phyloP scores from a whole-genome alignment of 768 basidiomycete genomes.

The Tulasnella sp. region DNA sequence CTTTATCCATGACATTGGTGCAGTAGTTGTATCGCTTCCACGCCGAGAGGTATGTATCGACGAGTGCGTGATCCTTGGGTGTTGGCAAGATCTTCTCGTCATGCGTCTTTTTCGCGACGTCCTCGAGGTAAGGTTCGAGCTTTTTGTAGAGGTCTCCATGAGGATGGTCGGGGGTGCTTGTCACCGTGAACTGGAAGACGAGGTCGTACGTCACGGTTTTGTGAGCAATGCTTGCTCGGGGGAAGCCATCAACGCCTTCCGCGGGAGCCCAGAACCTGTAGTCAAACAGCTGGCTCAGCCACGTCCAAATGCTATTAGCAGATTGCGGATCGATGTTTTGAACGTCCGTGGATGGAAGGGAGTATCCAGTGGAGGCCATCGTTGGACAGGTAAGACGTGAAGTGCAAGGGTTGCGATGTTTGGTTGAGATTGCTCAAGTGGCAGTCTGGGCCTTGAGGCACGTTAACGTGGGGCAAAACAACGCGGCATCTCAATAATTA shows the following conservation, averaged over 20 bases:
- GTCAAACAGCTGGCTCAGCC: neutral
- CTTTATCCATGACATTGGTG: neutral
- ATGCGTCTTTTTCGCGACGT: neutral
- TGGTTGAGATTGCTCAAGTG: neutral
- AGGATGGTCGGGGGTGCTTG: neutral
- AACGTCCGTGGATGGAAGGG: neutral
- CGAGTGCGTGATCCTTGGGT: neutral
- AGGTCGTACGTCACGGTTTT: neutral
- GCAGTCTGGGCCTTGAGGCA: neutral
- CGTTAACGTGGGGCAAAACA: neutral
- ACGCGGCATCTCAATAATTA: neutral
- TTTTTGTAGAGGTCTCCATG: neutral
- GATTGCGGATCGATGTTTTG: neutral
- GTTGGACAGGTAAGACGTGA: neutral
- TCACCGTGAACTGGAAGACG: constrained; percentile 1
- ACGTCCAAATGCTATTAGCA: neutral
- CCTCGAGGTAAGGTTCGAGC: neutral
- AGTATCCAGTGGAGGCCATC: neutral
- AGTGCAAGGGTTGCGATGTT: neutral
- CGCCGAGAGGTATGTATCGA: neutral
- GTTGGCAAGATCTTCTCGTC: neutral
- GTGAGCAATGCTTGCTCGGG: neutral
- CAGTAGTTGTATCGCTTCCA: constrained; percentile 2
- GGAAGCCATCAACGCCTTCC: neutral
- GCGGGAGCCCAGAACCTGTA: neutral